Percentiles rank a stretch among this genome's conserved stretches.
Conservation (phyloP, 768 basidiomycete genomes). For the Dacryopinax spathularia region DNA sequence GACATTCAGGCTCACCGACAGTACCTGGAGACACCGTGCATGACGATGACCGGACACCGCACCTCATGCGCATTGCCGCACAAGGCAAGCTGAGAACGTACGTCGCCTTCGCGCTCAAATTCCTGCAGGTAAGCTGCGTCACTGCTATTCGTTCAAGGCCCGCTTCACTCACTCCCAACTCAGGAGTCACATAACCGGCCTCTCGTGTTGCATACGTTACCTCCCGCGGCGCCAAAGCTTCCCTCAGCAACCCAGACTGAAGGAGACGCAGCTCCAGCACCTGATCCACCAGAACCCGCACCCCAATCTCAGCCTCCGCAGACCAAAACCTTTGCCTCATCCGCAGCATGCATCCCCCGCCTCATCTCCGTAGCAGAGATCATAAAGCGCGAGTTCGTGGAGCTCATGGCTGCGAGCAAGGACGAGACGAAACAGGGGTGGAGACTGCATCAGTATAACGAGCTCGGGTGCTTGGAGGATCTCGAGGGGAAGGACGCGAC, state of each 20-base stretch:
- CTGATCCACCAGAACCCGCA: not conserved
- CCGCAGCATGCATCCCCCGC: conserved; percentile 35
- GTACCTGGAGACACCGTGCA: no score
- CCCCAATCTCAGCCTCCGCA: not conserved
- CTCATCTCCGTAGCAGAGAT: conserved; percentile 71
- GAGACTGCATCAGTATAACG: conserved; percentile 58
- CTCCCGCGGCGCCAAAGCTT: not conserved
- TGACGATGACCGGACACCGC: conserved; percentile 10
- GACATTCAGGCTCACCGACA: no score
- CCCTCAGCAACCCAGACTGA: not conserved
- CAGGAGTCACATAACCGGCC: conserved; percentile 7
- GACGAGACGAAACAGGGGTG: not conserved
- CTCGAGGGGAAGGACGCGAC: not conserved
- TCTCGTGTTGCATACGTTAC: conserved; percentile 9
- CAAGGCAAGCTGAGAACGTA: conserved; percentile 41
- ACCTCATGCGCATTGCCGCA: conserved; percentile 39
- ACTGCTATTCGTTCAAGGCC: not conserved
- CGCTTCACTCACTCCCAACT: not conserved
- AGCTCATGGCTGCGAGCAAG: not conserved
- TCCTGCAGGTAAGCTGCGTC: conserved; percentile 32
- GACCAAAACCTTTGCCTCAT: conserved; percentile 11
- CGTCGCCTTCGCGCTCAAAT: conserved; percentile 40
- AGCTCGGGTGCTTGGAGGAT: conserved; percentile 41
- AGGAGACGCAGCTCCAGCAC: not conserved
- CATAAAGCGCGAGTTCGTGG: conserved; percentile 58